Percentiles rank a stretch among this genome's conserved stretches.
These are phyloP conservation scores for Flaveria sonorensis DNA, from an alignment of 129 eudicot genomes.

Conservation along the genomic window DNA sequence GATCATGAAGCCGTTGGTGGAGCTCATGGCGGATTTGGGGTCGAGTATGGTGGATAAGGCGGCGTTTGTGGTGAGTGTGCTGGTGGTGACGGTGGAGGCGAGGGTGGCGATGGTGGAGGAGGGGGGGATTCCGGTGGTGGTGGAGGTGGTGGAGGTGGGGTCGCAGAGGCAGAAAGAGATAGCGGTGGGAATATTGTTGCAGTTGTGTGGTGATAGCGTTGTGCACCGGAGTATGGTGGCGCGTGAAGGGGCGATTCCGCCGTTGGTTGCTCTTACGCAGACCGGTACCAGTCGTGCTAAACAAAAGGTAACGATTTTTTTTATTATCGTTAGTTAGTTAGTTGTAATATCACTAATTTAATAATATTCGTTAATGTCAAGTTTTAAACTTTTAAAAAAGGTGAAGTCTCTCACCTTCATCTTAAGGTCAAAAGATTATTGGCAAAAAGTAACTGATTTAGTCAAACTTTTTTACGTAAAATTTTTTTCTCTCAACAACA, in stretches of 20 bases:
- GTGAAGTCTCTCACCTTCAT: too few relatives aligned
- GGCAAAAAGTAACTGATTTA: too few relatives aligned
- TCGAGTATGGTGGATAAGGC: conserved; percentile 85
- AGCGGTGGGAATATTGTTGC: conserved; percentile 61
- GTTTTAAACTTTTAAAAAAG: too few relatives aligned
- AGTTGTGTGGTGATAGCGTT: conserved; percentile 58
- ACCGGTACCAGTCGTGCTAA: conserved; percentile 79
- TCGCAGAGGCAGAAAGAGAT: conserved; percentile 76
- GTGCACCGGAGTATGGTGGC: conserved; percentile 73
- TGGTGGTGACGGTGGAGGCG: conserved; percentile 52
- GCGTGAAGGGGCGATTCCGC: conserved; percentile 86
- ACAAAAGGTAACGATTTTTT: conserved; percentile 59
- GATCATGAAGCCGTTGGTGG: conserved; percentile 69
- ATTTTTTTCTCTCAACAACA: too few relatives aligned
- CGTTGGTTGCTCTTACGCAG: conserved; percentile 66
- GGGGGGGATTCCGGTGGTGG: conserved; percentile 77
- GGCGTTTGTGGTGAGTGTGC: conserved; percentile 58
- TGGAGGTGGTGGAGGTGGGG: conserved; percentile 69
- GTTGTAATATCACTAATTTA: too few relatives aligned
- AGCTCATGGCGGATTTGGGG: conserved; percentile 75
- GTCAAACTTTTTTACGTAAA: too few relatives aligned
- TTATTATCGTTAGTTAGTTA: too few relatives aligned
- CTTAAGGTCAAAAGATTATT: too few relatives aligned
- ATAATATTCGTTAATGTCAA: too few relatives aligned
- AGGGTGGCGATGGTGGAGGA: conserved; percentile 66